Conservation (phyloP, 2,329 filamentous ascomycete genomes). For the Ophiocordyceps camponoti-floridani region DNA sequence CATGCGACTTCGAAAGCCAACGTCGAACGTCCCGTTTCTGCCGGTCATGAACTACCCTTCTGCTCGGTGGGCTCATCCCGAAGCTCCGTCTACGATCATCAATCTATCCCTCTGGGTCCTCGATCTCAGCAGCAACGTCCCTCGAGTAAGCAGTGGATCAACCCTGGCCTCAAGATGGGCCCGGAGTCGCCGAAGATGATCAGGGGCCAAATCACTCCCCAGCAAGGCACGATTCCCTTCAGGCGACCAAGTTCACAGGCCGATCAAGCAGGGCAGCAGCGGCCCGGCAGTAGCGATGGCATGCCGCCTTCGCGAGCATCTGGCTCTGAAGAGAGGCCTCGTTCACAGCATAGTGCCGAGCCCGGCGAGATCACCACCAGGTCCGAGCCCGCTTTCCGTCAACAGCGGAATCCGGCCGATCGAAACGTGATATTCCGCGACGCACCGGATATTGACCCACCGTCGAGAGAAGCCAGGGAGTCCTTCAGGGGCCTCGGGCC, state of each 20-base stretch:
- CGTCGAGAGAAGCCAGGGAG: neutral
- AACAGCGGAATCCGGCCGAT: slow-evolving; percentile 3
- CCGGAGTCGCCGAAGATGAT: slow-evolving; percentile 34
- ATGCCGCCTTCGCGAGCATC: slow-evolving; percentile 22
- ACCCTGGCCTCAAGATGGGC: slow-evolving; percentile 30
- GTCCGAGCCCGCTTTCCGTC: slow-evolving; percentile 20
- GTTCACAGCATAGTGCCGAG: slow-evolving; percentile 24
- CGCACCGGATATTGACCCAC: neutral
- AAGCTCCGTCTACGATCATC: slow-evolving; percentile 19
- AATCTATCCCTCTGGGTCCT: slow-evolving; percentile 33
- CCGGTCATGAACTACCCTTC: slow-evolving; percentile 15
- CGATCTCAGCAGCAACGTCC: slow-evolving; percentile 32
- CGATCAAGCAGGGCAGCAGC: slow-evolving; percentile 20
- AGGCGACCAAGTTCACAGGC: slow-evolving; percentile 16
- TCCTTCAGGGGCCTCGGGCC: neutral
- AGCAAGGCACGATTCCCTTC: slow-evolving; percentile 18
- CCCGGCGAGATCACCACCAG: slow-evolving; percentile 26
- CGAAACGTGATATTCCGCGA: neutral
- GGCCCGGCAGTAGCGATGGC: slow-evolving; percentile 34
- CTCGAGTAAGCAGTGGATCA: slow-evolving; percentile 43
- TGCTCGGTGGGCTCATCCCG: slow-evolving; percentile 25
- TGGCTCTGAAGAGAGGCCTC: slow-evolving; percentile 16
- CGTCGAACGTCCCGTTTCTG: slow-evolving; percentile 28
- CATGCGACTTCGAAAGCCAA: slow-evolving; percentile 35
- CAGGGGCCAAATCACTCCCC: slow-evolving; percentile 30